phyloP scores from a whole-genome alignment of 1,284 basidiomycete genomes.

The Fomitopsis betulina region DNA sequence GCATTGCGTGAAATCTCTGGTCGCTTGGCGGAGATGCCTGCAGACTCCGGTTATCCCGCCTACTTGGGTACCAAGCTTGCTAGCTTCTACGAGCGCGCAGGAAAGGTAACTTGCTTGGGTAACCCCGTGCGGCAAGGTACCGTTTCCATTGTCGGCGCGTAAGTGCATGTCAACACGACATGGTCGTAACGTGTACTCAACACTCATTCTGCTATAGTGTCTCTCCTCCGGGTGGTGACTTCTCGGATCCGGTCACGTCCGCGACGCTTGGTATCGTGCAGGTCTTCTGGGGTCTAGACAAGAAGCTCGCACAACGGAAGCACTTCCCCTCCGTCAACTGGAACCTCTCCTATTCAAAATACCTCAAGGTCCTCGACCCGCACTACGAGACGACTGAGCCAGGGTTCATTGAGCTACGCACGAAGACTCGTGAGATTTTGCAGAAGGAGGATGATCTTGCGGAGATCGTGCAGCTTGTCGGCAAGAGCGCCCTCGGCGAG shows the following conservation, averaged over 20 bases:
- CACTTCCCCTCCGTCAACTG: slow-evolving; percentile 99
- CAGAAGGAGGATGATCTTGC: slow-evolving; percentile 99
- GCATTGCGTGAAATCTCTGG: slow-evolving; percentile 99
- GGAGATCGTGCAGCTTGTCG: slow-evolving; percentile 98
- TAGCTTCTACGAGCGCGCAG: slow-evolving; percentile 99
- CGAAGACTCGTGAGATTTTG: slow-evolving; percentile 91
- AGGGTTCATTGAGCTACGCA: slow-evolving; percentile 91
- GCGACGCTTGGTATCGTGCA: slow-evolving; percentile 98
- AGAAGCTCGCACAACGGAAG: slow-evolving; percentile 96
- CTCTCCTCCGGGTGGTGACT: slow-evolving; percentile 98
- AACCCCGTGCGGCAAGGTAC: slow-evolving; percentile 88
- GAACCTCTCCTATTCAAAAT: slow-evolving; percentile 98
- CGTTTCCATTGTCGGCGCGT: slow-evolving; percentile 99
- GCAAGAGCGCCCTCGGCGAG: slow-evolving; percentile 97
- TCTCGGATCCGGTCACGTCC: slow-evolving; percentile 97
- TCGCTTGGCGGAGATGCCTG: slow-evolving; percentile 99
- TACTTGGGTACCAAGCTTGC: slow-evolving; percentile 96
- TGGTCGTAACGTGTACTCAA: neutral
- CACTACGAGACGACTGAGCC: slow-evolving; percentile 91
- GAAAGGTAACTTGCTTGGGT: slow-evolving; percentile 91
- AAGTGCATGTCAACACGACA: slow-evolving; percentile 34
- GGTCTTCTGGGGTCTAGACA: slow-evolving; percentile 96
- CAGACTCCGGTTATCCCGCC: slow-evolving; percentile 98
- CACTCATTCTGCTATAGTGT: slow-evolving; percentile 50
- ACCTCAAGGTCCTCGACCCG: slow-evolving; percentile 91